Evolutionary conservation across 73 alveolate species (phyloP).

Genomic region (Paramecium caudatum): DNA sequence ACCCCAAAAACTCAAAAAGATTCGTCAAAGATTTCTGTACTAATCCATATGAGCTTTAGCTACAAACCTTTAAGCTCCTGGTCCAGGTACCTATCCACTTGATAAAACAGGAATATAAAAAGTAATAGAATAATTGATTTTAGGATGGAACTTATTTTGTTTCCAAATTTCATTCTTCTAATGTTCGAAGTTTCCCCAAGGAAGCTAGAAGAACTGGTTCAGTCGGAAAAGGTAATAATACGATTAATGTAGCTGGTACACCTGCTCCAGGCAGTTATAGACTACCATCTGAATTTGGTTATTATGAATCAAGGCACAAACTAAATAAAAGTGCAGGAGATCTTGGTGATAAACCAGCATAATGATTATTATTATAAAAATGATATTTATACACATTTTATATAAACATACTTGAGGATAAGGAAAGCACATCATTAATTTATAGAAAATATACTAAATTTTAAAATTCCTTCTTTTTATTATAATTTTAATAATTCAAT

Average conservation of each 20-base stretch:
- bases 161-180: slow-evolving; percentile 78
- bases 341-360: slow-evolving; percentile 37
- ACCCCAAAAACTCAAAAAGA: slow-evolving; percentile 79
- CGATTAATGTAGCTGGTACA: slow-evolving; percentile 32
- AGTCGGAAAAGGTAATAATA: slow-evolving; percentile 28
- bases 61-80: slow-evolving; percentile 72
- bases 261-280: slow-evolving; percentile 93
- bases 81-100: slow-evolving; percentile 82
- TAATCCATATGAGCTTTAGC: background rate
- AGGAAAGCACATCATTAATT: no score
- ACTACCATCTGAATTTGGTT: slow-evolving; percentile 88
- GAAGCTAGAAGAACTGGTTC: slow-evolving; percentile 66
- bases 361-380: background rate
- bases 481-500: no score
- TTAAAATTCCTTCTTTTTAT: no score
- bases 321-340: slow-evolving; percentile 50
- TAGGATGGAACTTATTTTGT: slow-evolving; percentile 79
- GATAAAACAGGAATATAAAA: slow-evolving; percentile 69
- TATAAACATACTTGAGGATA: no score
- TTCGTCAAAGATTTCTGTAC: slow-evolving; percentile 72
- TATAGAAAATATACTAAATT: no score
- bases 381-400: background rate
- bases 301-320: slow-evolving; percentile 79
- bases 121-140: no score
- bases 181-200: slow-evolving; percentile 76